Evolutionary conservation across 148 eudicot species (phyloP).

Genomic region (Chenopodium suecicum): DNA sequence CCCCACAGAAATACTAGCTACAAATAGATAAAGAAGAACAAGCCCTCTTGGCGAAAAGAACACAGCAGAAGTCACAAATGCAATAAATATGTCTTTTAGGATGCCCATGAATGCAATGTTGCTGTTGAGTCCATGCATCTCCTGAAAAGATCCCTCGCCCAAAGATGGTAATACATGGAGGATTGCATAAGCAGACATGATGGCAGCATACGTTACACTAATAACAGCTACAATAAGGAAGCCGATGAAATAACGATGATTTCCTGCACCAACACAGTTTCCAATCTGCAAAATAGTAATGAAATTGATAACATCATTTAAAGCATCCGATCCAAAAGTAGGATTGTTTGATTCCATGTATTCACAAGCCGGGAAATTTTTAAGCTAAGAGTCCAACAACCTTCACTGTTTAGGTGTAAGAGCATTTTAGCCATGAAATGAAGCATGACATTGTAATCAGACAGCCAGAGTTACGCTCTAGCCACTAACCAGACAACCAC

Average conservation of each 20-base stretch:
- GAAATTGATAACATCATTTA: neutral
- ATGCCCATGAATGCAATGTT: slow-evolving; percentile 26
- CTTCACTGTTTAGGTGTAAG: neutral
- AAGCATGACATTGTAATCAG: neutral
- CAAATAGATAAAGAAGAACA: slow-evolving; percentile 72
- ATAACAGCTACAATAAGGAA: slow-evolving; percentile 72
- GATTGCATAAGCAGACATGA: slow-evolving; percentile 55
- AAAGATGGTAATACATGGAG: slow-evolving; percentile 56
- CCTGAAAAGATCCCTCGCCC: slow-evolving; percentile 18
- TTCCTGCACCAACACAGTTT: slow-evolving; percentile 89
- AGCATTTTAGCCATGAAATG: neutral
- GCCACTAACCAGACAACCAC: neutral
- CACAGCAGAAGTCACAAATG: slow-evolving; percentile 56
- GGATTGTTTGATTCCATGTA: neutral
- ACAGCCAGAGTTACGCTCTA: neutral
- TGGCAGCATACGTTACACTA: slow-evolving; percentile 58
- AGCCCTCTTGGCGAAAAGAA: slow-evolving; percentile 67
- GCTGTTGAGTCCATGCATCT: slow-evolving; percentile 22
- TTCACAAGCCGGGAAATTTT: neutral
- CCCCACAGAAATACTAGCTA: slow-evolving; percentile 74
- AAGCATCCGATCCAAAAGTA: neutral
- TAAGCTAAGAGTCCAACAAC: neutral
- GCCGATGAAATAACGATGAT: slow-evolving; percentile 66
- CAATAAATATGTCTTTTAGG: slow-evolving; percentile 38
- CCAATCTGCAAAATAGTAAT: slow-evolving; percentile 65